These are phyloP conservation scores for Galerina marginata DNA, from an alignment of 768 basidiomycete species.

Conservation along the genomic window DNA sequence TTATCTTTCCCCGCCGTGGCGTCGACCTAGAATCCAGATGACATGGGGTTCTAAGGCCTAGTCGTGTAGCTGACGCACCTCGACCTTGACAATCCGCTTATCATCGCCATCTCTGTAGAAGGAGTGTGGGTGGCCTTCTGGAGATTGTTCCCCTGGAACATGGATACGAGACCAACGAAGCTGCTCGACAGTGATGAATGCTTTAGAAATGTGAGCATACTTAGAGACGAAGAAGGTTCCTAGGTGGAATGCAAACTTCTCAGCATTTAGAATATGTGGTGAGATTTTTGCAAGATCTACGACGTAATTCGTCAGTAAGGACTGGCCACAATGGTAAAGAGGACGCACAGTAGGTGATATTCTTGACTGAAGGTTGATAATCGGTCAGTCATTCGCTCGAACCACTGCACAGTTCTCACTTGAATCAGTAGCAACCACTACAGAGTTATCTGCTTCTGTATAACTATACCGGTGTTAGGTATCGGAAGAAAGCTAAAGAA, in stretches of 20 bases:
- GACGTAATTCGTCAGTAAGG: background rate
- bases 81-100: constrained; percentile 69
- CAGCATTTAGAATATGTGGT: constrained; percentile 82
- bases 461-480: constrained; percentile 52
- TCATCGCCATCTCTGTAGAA: constrained; percentile 93
- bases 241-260: constrained; percentile 87
- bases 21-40: constrained; percentile 54
- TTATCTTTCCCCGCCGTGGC: constrained; percentile 65
- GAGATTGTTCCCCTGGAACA: constrained; percentile 45
- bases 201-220: constrained; percentile 77
- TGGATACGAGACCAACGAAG: constrained; percentile 85
- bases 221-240: constrained; percentile 82
- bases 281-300: constrained; percentile 88
- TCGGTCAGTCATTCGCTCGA: background rate
- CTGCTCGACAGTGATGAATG: constrained; percentile 74
- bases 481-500: background rate
- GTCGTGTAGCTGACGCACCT: constrained; percentile 41
- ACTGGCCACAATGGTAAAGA: background rate
- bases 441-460: constrained; percentile 86
- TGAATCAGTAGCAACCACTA: constrained; percentile 91
- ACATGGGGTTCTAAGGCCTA: background rate
- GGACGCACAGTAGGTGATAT: constrained; percentile 64
- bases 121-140: constrained; percentile 68
- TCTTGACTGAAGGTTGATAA: constrained; percentile 54
- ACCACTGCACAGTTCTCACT: constrained; percentile 50